These are phyloP conservation scores for sunflower (Helianthus annuus) DNA, from an alignment of 129 eudicot genomes.

Conservation along the genomic window HanXRQr2.0-SUNRISE NC_035448.2:202079417-202079916, in stretches of 20 bases:
- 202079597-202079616: conserved; percentile 4
- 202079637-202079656: not conserved
- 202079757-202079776: not conserved
- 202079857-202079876: conserved; percentile 30
- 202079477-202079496: not conserved
- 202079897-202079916: conserved; percentile 27
- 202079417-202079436: too few species aligned
- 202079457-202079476: too few species aligned
- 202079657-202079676: conserved; percentile 14
- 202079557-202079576: conserved; percentile 30
- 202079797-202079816: conserved; percentile 2
- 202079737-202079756: not conserved
- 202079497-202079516: conserved; percentile 38
- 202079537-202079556: conserved; percentile 28
- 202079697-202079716: conserved; percentile 18
- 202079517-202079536: conserved; percentile 24
- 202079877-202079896: conserved; percentile 17
- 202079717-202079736: conserved; percentile 17
- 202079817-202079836: conserved; percentile 9
- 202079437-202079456: too few species aligned
- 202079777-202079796: not conserved
- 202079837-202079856: not conserved
- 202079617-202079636: not conserved
- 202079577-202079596: conserved; percentile 5
- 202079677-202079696: conserved; percentile 8